Evolutionary conservation across 1,284 basidiomycete genomes (phyloP).

Genomic region (Ustilago tritici): DNA sequence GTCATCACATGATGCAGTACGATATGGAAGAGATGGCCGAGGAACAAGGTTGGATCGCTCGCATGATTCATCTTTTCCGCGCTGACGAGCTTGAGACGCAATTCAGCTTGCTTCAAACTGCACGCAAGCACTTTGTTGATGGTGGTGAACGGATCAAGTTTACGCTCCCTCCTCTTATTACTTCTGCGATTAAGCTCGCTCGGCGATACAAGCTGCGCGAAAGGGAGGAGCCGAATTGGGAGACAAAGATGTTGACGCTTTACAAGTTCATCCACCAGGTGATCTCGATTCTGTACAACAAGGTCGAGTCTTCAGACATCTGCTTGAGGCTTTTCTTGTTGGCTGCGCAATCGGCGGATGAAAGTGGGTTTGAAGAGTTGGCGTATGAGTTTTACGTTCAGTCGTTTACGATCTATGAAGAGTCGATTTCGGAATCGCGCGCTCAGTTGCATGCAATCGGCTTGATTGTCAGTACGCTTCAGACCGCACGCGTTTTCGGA

Average conservation of each 20-base stretch:
- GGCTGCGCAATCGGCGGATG: constrained; percentile 66
- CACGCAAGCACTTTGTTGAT: constrained; percentile 63
- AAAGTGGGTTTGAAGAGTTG: constrained; percentile 66
- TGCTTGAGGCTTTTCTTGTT: constrained; percentile 65
- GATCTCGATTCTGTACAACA: constrained; percentile 66
- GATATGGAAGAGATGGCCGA: constrained; percentile 67
- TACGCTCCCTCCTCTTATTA: constrained; percentile 66
- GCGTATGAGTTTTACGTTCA: constrained; percentile 69
- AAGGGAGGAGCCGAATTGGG: constrained; percentile 56
- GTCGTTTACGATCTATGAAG: constrained; percentile 68
- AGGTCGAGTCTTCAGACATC: constrained; percentile 66
- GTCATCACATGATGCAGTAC: constrained; percentile 56
- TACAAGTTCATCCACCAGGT: constrained; percentile 69
- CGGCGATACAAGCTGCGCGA: constrained; percentile 64
- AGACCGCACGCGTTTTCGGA: constrained; percentile 63
- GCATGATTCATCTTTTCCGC: constrained; percentile 67
- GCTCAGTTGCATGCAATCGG: constrained; percentile 67
- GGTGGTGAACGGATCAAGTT: constrained; percentile 66
- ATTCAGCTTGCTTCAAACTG: constrained; percentile 65
- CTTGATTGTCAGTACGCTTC: constrained; percentile 64
- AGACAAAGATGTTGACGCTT: constrained; percentile 64
- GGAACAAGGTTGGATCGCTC: constrained; percentile 67
- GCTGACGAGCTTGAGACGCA: constrained; percentile 64
- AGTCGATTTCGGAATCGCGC: constrained; percentile 66
- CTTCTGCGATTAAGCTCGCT: constrained; percentile 63